Conservation (phyloP, 1,284 basidiomycete species). For the Calocybe gambosa region DNA sequence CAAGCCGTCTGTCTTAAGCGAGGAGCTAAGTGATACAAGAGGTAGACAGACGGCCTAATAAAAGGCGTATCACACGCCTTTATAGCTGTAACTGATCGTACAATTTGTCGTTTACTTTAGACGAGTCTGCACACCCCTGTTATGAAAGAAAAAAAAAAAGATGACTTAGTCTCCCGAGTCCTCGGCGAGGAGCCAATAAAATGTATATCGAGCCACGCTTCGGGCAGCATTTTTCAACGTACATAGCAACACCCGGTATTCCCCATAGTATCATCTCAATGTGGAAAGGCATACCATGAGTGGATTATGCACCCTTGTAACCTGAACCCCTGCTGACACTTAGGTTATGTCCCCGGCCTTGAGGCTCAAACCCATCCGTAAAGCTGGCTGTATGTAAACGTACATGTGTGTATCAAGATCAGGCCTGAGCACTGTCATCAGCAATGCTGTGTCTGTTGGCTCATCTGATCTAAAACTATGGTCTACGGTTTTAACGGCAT, state of each 20-base stretch:
- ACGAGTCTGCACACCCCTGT: no score
- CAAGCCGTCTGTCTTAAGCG: background rate
- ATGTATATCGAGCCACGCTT: background rate
- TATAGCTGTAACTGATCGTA: background rate
- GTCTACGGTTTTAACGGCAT: background rate
- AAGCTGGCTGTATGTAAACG: background rate
- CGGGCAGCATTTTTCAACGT: slow-evolving; percentile 2
- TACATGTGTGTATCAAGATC: background rate
- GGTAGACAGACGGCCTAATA: background rate
- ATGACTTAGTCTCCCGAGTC: background rate
- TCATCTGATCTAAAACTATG: slow-evolving; percentile 1
- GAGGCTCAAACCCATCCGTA: background rate
- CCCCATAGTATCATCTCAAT: background rate
- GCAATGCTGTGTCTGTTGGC: background rate
- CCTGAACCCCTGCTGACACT: background rate
- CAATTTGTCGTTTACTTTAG: background rate
- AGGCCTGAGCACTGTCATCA: background rate
- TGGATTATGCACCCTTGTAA: background rate
- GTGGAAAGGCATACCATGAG: background rate
- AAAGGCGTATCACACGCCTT: slow-evolving; percentile 1
- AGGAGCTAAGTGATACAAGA: background rate
- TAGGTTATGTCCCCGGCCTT: slow-evolving; percentile 3
- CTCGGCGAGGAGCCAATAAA: background rate
- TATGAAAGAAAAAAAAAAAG: background rate
- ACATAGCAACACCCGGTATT: slow-evolving; percentile 10